Base-by-base conservation (phyloP, 148 eudicot species). In the Bassia scoparia region DNA sequence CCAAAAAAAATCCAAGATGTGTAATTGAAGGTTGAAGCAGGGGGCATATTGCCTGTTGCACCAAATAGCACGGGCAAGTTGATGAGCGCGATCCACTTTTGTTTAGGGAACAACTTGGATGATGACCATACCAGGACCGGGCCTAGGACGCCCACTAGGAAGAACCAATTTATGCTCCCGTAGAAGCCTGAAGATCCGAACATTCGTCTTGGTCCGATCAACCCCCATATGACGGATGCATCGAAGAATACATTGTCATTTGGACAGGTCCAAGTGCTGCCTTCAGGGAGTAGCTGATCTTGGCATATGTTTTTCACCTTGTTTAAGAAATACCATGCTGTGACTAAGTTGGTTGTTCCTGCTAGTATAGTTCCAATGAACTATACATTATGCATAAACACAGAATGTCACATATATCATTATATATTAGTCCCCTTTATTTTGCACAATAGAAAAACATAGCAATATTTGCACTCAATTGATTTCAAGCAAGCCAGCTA, bases 181-280 rank as follows among this genome's bases (percentile, higher is more conserved):
- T 94, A 91, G 72, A 80, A 75, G 30, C 98, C 98, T 0, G 76
- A 84, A 35, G 73, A 67, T 54, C 95, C 97, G 43, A 94, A 94
- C 18, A 94, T 91, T 29, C 97, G 82, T 68, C 71, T 86, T 1
- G 98, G 98, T 27, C 98, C 97, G 6, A 91, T 84, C 21, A 90
- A 78, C 15, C 98, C 98, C 98, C 97, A 91, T 48, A 93, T 93
- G 41, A 93, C 96, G 0, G 98, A 94, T 73, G 97, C 98, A 38
- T 89, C 96, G n/a, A 86, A 94, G 76, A 94, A 94, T 61, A 91
- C 92, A 7, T 89, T 72, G 66, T 86, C 93, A 15, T 81, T 70
- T 9, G 93, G 97, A 68, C 98, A 94, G 17, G 98, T 94, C 98
- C 97, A 91, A 4, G 95, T 87, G 85, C 96, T 91, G 62, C 85